These are phyloP conservation scores for Hygrophorus pudorinus DNA, from an alignment of 768 basidiomycete species.

Conservation along the genomic window DNA sequence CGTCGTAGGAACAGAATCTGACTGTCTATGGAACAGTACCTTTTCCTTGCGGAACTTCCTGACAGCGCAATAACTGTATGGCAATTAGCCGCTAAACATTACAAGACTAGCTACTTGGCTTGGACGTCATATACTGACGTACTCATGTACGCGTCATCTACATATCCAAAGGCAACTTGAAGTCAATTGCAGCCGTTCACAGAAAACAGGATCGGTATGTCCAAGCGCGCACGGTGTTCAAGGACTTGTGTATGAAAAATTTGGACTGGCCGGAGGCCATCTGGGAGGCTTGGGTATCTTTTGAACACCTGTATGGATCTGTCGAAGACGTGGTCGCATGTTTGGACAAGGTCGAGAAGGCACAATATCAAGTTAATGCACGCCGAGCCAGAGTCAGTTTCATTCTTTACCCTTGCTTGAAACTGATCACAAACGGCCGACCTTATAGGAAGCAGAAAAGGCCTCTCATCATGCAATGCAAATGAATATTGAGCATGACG, in stretches of 20 bases:
- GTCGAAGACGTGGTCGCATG: slow-evolving; percentile 55
- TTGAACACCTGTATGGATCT: slow-evolving; percentile 77
- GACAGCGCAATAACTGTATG: slow-evolving; percentile 53
- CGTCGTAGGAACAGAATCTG: not conserved
- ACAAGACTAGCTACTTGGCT: slow-evolving; percentile 61
- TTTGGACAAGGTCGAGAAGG: slow-evolving; percentile 55
- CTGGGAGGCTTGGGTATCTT: slow-evolving; percentile 84
- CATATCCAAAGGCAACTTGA: slow-evolving; percentile 5
- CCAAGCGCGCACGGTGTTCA: slow-evolving; percentile 57
- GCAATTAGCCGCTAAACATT: slow-evolving; percentile 54
- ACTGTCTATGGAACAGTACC: slow-evolving; percentile 30
- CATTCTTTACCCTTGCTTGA: not conserved
- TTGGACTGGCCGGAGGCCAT: slow-evolving; percentile 94
- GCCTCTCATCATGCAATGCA: slow-evolving; percentile 43
- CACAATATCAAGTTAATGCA: slow-evolving; percentile 50
- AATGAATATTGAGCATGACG: slow-evolving; percentile 30
- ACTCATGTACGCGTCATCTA: slow-evolving; percentile 44
- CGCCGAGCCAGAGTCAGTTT: slow-evolving; percentile 50
- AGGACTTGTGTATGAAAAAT: slow-evolving; percentile 55
- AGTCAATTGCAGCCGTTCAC: slow-evolving; percentile 6
- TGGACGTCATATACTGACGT: slow-evolving; percentile 72
- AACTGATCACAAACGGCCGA: not conserved
- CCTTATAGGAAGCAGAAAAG: slow-evolving; percentile 49
- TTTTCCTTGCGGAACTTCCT: slow-evolving; percentile 30
- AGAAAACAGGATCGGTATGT: slow-evolving; percentile 47